Percentiles rank a stretch among this genome's conserved stretches.
phyloP scores from a whole-genome alignment of 306 rosid genomes.

The Herpetospermum pedunculosum region DNA sequence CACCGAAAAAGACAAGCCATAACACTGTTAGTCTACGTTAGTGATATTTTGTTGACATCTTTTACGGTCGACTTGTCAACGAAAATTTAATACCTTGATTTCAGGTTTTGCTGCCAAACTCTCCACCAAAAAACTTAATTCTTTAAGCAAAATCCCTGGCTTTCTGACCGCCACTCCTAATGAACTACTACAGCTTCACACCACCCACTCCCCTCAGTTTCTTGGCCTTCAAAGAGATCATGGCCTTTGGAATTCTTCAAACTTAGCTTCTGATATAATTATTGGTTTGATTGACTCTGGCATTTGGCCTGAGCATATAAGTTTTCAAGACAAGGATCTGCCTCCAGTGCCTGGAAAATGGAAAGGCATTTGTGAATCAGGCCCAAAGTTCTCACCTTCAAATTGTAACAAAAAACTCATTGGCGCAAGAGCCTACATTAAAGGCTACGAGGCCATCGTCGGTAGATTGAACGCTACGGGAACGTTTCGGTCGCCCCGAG shows the following conservation, averaged over 20 bases:
- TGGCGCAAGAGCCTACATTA: conserved; percentile 44
- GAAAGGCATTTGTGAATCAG: conserved; percentile 58
- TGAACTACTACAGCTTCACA: conserved; percentile 47
- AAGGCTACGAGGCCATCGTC: conserved; percentile 40
- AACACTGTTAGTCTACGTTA: no score
- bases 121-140: conserved; percentile 30
- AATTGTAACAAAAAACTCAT: conserved; percentile 65
- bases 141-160: conserved; percentile 31
- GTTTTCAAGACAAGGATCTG: conserved; percentile 42
- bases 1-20: no score
- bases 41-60: no score
- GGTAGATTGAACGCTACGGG: conserved; percentile 38
- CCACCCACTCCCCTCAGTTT: conserved; percentile 44
- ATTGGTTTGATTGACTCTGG: conserved; percentile 58
- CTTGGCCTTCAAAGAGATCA: conserved; percentile 35
- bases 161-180: conserved; percentile 48
- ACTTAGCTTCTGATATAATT: conserved; percentile 46
- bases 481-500: conserved; percentile 45
- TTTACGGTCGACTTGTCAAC: no score
- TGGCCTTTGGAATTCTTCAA: conserved; percentile 45
- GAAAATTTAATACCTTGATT: not conserved
- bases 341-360: conserved; percentile 36
- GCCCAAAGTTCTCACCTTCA: conserved; percentile 37
- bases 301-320: conserved; percentile 66
- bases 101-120: conserved; percentile 49